Evolutionary conservation across 768 basidiomycete species (phyloP).

Genomic region (Xerocomellus amylosporus): DNA sequence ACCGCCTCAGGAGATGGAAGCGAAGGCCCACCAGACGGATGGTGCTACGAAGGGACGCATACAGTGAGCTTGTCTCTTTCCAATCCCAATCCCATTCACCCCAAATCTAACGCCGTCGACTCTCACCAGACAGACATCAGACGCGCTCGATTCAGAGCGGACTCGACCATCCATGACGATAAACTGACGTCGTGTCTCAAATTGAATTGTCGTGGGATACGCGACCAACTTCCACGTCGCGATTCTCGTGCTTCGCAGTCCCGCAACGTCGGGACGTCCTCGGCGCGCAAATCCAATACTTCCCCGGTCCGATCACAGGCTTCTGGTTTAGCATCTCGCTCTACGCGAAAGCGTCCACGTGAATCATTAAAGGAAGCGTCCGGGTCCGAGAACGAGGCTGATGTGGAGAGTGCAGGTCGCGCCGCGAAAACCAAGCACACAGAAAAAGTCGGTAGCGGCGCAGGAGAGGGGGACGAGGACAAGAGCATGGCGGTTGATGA

Average conservation of each 20-base stretch:
- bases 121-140: slow-evolving; percentile 58
- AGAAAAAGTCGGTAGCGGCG: not conserved
- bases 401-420: slow-evolving; percentile 8
- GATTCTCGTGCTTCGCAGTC: not conserved
- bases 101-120: not conserved
- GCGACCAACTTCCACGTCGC: slow-evolving; percentile 16
- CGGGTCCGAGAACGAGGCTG: slow-evolving; percentile 20
- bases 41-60: slow-evolving; percentile 84
- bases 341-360: slow-evolving; percentile 26
- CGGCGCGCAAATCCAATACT: slow-evolving; percentile 22
- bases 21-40: slow-evolving; percentile 81
- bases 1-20: slow-evolving; percentile 75
- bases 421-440: slow-evolving; percentile 8
- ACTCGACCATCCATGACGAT: slow-evolving; percentile 63
- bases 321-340: slow-evolving; percentile 2
- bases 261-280: slow-evolving; percentile 6
- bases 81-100: not conserved
- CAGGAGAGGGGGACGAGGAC: not conserved
- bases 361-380: slow-evolving; percentile 20
- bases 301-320: slow-evolving; percentile 26
- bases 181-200: slow-evolving; percentile 61
- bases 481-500: slow-evolving; percentile 12
- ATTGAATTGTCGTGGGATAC: slow-evolving; percentile 51
- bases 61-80: slow-evolving; percentile 40
- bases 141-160: slow-evolving; percentile 76